Base-by-base conservation (phyloP, 2,329 filamentous ascomycete species). In the Colletotrichum somersetense region DNA sequence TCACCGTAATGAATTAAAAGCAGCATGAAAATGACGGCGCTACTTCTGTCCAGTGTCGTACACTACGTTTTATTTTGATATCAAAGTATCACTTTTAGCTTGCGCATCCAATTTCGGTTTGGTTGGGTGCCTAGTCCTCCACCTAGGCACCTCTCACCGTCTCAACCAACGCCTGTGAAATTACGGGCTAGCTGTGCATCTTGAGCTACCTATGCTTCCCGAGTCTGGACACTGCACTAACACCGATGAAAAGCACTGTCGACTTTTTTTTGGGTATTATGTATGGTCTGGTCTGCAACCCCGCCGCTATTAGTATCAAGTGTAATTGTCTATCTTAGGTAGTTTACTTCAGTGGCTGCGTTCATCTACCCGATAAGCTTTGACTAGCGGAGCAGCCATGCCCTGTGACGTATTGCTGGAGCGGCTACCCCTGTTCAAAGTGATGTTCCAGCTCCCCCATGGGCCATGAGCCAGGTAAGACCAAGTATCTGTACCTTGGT, bases 161-260 rank as follows among this genome's bases (percentile, higher is more conserved):
- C 38, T 40, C 20, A 58, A 48, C 72, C 68, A 73, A 73, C 68
- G 20, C 59, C 68, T 73, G 63, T 40, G 59, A n/a, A 44, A 67
- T 52, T 42, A 70, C 55, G 38, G 61, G 66, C 46, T 10, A 61
- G 23, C 53, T 38, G 42, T 33, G 14, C 20, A 59, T 20, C 40
- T 46, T 61, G 40, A 33, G 26, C 23, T 33, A 30, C 3, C 7
- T n/a, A 44, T 23, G 23, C 11, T 26, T 52, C 11, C 48, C 48
- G n/a, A 16, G 48, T 30, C 7, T 6, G 23, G 50, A 52, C n/a
- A 50, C n/a, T 46, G 44, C 44, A 6, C 6, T 53, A 30, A 3
- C 4, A 30, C 30, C 30, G 4, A 30, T 30, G 30, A 5, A 30
- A 30, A 30, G 30, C 30, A 30, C 30, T 30, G 30, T 30, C 30